Conservation (phyloP, 192 early-diverging fungal species). For the Coemansia brasiliensis region DNA sequence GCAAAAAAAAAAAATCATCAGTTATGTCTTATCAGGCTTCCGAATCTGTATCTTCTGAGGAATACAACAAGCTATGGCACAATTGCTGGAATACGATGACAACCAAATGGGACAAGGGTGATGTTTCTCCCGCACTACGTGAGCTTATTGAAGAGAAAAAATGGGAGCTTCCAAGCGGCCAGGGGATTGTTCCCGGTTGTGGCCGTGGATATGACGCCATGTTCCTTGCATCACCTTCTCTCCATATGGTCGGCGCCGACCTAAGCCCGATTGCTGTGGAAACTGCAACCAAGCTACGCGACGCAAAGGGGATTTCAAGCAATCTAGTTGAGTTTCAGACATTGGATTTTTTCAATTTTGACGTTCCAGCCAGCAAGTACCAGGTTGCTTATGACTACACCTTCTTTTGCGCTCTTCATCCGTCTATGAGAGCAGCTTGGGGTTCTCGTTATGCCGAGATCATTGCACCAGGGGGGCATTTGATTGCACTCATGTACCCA, state of each 20-base stretch:
- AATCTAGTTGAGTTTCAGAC: slow-evolving; percentile 57
- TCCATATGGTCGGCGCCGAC: slow-evolving; percentile 69
- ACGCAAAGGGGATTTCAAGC: slow-evolving; percentile 26
- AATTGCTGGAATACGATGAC: slow-evolving; percentile 26
- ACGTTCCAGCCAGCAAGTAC: slow-evolving; percentile 57
- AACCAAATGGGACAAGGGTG: slow-evolving; percentile 48
- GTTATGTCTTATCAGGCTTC: slow-evolving; percentile 16
- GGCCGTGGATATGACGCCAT: slow-evolving; percentile 73
- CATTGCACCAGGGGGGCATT: slow-evolving; percentile 62
- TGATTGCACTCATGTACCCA: slow-evolving; percentile 80
- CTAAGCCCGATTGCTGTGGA: slow-evolving; percentile 66
- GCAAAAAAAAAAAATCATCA: not conserved
- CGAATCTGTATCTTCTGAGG: slow-evolving; percentile 10
- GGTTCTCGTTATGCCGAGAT: slow-evolving; percentile 65
- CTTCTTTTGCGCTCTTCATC: slow-evolving; percentile 80
- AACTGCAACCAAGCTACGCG: slow-evolving; percentile 55
- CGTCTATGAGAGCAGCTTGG: slow-evolving; percentile 64
- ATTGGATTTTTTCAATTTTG: slow-evolving; percentile 76
- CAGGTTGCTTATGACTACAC: slow-evolving; percentile 84
- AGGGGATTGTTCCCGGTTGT: slow-evolving; percentile 50
- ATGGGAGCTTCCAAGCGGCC: slow-evolving; percentile 44
- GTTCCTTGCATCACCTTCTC: slow-evolving; percentile 60
- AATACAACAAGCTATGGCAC: slow-evolving; percentile 43
- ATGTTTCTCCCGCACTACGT: slow-evolving; percentile 46
- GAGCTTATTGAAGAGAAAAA: slow-evolving; percentile 46